Percentiles rank a stretch among this genome's conserved stretches.
Conservation (phyloP, 192 early-diverging fungal species). For the Dimargaris xerosporica region DNA sequence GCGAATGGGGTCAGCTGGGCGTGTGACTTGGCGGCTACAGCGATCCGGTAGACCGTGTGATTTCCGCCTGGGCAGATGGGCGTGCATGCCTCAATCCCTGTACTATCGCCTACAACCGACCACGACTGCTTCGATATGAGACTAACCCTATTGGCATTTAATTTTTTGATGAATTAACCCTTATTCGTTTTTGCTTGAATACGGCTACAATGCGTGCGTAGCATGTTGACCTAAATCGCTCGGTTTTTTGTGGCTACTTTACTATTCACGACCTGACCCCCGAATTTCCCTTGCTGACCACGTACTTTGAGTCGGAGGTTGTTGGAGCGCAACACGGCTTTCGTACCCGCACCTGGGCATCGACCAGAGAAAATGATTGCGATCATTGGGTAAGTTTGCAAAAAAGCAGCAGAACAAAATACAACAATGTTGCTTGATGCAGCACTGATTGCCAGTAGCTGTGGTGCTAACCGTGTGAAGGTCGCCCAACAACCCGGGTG, state of each 20-base stretch:
- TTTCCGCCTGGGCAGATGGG: background rate
- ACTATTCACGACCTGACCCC: slow-evolving; percentile 54
- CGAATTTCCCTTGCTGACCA: slow-evolving; percentile 54
- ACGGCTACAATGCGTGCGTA: slow-evolving; percentile 17
- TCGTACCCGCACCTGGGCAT: slow-evolving; percentile 59
- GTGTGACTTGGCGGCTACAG: background rate
- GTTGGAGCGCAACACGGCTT: slow-evolving; percentile 48
- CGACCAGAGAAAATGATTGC: slow-evolving; percentile 47
- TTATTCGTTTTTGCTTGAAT: no score
- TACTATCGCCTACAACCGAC: no score
- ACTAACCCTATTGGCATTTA: background rate
- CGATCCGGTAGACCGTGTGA: background rate
- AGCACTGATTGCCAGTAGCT: no score
- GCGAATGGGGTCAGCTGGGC: no score
- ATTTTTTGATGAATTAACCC: background rate
- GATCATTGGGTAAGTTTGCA: slow-evolving; percentile 42
- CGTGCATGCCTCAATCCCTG: no score
- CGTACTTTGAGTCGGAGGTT: slow-evolving; percentile 65
- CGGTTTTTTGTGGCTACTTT: slow-evolving; percentile 56
- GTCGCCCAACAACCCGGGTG: no score
- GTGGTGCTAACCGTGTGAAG: no score
- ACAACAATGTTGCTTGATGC: no score
- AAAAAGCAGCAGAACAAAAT: background rate
- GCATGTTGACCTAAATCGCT: slow-evolving; percentile 46
- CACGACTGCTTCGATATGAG: background rate